Evolutionary conservation across 768 basidiomycete species (phyloP).

Genomic region (Boletus vinaceobasis): DNA sequence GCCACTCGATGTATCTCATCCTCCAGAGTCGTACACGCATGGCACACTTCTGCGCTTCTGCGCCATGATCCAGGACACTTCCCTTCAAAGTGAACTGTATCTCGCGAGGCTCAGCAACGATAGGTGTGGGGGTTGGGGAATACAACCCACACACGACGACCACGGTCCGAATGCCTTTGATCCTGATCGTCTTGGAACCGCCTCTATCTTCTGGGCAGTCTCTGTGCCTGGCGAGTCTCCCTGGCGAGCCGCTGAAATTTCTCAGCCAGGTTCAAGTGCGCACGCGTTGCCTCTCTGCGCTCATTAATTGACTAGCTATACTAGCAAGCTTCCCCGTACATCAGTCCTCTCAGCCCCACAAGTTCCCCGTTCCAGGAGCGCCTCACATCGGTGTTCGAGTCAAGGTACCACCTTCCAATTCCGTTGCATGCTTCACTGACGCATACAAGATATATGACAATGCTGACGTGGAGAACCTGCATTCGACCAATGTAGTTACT

Average conservation of each 20-base stretch:
- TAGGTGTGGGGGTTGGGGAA: slow-evolving; percentile 73
- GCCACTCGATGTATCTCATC: slow-evolving; percentile 41
- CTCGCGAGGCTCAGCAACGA: slow-evolving; percentile 43
- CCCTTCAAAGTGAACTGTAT: slow-evolving; percentile 70
- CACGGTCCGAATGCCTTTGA: slow-evolving; percentile 29
- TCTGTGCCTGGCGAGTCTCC: slow-evolving; percentile 64
- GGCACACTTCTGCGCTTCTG: slow-evolving; percentile 68
- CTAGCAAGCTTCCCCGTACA: slow-evolving; percentile 27
- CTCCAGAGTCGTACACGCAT: slow-evolving; percentile 47
- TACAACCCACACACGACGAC: slow-evolving; percentile 35
- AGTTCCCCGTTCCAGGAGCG: slow-evolving; percentile 54
- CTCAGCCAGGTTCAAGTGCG: slow-evolving; percentile 19
- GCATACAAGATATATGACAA: slow-evolving; percentile 55
- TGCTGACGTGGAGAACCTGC: slow-evolving; percentile 42
- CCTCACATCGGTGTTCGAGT: slow-evolving; percentile 69
- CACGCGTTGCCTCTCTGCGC: slow-evolving; percentile 2
- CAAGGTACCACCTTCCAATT: slow-evolving; percentile 44
- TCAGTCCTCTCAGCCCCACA: slow-evolving; percentile 44
- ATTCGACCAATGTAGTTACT: slow-evolving; percentile 58
- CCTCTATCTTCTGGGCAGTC: slow-evolving; percentile 67
- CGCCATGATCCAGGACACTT: slow-evolving; percentile 82
- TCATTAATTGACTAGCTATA: background rate
- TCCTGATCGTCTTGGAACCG: slow-evolving; percentile 56
- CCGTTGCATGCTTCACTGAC: background rate
- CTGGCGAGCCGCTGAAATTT: slow-evolving; percentile 47